phyloP scores from a whole-genome alignment of 2,329 filamentous ascomycete species.

The Neurospora crassa region DNA sequence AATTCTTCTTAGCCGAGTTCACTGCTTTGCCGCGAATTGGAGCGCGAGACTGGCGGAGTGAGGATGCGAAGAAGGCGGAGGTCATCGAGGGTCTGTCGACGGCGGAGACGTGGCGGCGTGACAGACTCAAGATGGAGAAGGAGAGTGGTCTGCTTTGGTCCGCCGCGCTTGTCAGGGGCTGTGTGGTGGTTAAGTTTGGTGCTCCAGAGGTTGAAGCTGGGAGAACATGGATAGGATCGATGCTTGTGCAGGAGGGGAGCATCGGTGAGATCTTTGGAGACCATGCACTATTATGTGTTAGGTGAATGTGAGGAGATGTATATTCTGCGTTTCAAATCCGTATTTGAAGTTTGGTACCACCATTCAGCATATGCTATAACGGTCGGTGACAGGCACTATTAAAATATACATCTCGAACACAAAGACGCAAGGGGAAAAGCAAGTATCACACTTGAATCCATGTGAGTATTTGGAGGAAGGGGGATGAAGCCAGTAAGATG shows the following conservation, averaged over 20 bases:
- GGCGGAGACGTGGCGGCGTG: constrained; percentile 42
- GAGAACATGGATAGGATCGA: constrained; percentile 65
- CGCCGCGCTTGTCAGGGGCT: constrained; percentile 68
- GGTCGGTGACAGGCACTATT: neutral
- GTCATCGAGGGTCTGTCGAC: constrained; percentile 26
- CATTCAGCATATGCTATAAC: neutral
- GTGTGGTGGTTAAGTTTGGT: constrained; percentile 86
- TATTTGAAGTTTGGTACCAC: neutral
- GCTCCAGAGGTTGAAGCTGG: constrained; percentile 73
- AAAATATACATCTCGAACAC: neutral
- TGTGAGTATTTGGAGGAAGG: neutral
- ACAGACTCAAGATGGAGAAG: constrained; percentile 49
- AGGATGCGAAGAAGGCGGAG: constrained; percentile 33
- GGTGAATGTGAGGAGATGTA: constrained; percentile 25
- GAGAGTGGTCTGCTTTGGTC: constrained; percentile 65
- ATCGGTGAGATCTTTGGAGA: constrained; percentile 66
- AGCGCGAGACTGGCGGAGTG: constrained; percentile 61
- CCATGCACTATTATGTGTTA: constrained; percentile 68
- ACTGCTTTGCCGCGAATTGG: constrained; percentile 70
- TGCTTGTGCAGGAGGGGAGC: constrained; percentile 67
- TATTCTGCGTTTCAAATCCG: neutral
- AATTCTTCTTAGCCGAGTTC: constrained; percentile 75
- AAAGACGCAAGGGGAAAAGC: neutral
- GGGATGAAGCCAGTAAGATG: neutral
- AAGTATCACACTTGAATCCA: neutral